Conservation (phyloP, 2,329 filamentous ascomycete genomes). For the Niveomyces coronatus region DNA sequence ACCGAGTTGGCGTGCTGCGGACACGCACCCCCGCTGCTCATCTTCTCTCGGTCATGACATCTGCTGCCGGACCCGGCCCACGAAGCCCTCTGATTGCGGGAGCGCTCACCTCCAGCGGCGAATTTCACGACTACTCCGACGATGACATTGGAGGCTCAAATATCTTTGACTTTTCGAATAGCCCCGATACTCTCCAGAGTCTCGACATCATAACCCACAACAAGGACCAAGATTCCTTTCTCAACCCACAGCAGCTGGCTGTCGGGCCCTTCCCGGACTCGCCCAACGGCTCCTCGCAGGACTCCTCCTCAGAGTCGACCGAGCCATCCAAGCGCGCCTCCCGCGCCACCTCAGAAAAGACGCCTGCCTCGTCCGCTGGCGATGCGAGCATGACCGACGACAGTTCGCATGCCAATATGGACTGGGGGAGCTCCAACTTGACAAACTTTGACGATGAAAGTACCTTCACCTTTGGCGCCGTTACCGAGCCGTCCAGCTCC, state of each 20-base stretch:
- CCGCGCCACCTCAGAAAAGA: slow-evolving; percentile 36
- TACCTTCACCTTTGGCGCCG: slow-evolving; percentile 24
- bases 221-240: slow-evolving; percentile 21
- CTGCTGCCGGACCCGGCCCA: slow-evolving; percentile 20
- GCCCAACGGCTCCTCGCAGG: slow-evolving; percentile 32
- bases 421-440: slow-evolving; percentile 30
- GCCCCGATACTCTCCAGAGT: slow-evolving; percentile 27
- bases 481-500: slow-evolving; percentile 16
- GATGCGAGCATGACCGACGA: slow-evolving; percentile 35
- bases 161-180: slow-evolving; percentile 26
- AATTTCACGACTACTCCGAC: slow-evolving; percentile 29
- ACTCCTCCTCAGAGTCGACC: slow-evolving; percentile 43
- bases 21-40: slow-evolving; percentile 12
- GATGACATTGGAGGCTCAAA: slow-evolving; percentile 24
- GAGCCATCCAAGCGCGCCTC: slow-evolving; percentile 36
- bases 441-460: slow-evolving; percentile 27
- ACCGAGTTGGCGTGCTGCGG: slow-evolving; percentile 12
- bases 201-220: slow-evolving; percentile 20
- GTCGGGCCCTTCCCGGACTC: slow-evolving; percentile 31
- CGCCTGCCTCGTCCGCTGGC: slow-evolving; percentile 25
- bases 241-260: slow-evolving; percentile 25
- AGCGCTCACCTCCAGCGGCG: slow-evolving; percentile 26
- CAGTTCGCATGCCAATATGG: slow-evolving; percentile 28
- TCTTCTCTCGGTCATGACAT: slow-evolving; percentile 25
- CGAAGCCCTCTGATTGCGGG: slow-evolving; percentile 30